These are phyloP conservation scores for Clonostachys chloroleuca DNA, from an alignment of 2,329 filamentous ascomycete genomes.

Conservation along the genomic window DNA sequence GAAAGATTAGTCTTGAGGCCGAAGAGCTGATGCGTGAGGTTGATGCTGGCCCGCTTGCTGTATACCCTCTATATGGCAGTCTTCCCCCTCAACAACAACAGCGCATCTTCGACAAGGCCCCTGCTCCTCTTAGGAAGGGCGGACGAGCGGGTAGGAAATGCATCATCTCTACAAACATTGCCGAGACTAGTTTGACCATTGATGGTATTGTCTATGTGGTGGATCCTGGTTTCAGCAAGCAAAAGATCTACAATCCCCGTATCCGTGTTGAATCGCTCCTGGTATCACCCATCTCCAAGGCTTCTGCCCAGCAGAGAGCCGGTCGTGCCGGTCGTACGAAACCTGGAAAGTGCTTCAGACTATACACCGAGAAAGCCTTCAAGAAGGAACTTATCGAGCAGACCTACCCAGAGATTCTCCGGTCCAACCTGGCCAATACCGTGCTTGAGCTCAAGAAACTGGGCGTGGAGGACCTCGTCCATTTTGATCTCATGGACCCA, in stretches of 20 bases:
- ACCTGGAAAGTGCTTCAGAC: conserved; percentile 94
- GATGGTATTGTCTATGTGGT: conserved; percentile 99
- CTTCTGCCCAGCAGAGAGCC: conserved; percentile 92
- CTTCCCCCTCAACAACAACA: conserved; percentile 92
- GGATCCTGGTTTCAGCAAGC: conserved; percentile 98
- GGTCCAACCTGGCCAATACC: conserved; percentile 91
- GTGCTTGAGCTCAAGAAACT: conserved; percentile 97
- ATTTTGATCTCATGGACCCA: conserved; percentile 98
- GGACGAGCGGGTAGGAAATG: conserved; percentile 88
- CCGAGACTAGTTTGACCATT: conserved; percentile 94
- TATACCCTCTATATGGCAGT: conserved; percentile 93
- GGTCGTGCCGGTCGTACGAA: conserved; percentile 99
- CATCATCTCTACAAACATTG: conserved; percentile 96
- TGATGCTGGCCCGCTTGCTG: conserved; percentile 81
- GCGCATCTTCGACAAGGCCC: conserved; percentile 88
- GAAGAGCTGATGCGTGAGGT: conserved; percentile 91
- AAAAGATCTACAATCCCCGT: conserved; percentile 97
- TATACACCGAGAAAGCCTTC: conserved; percentile 94
- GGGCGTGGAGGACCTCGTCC: conserved; percentile 89
- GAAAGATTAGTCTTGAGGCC: conserved; percentile 85
- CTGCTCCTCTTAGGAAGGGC: conserved; percentile 64
- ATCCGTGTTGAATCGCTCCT: conserved; percentile 94
- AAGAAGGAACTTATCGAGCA: conserved; percentile 98
- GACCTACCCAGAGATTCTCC: conserved; percentile 92
- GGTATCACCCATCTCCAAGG: conserved; percentile 97